Evolutionary conservation across 208 protist species (phyloP), one percentile per base, ranked within the genome.

Genomic region (Trypanosoma boissoni): DNA sequence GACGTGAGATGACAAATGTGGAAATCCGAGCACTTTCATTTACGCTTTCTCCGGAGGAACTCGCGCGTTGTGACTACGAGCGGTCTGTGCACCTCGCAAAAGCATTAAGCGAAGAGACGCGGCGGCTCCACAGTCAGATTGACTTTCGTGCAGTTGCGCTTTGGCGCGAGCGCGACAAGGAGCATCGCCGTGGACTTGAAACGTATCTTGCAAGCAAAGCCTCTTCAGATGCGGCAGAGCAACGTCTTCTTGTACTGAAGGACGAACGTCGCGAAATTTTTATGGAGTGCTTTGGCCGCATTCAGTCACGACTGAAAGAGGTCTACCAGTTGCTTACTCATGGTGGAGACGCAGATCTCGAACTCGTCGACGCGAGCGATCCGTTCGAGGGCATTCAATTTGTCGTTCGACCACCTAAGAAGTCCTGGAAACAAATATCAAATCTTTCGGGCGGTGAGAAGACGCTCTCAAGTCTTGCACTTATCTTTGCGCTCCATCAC

Each of bases 401-500:
- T 77, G 93, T 93, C 53, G 99, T 99, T 1, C 83, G 98, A 8
- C 99, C 99, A 9, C 98, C 99, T 5, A 99, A 99, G 69, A 99
- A 99, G 86, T 98, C 91, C 60, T 99, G 99, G 99, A 99, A 99
- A 77, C 98, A 99, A 63, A 99, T 99, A 59, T 94, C 85, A 1
- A 99, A 99, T 82, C 82, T 99, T 1, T 99, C 96, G 34, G 99
- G 99, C 29, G 99, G 99, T 20, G 99, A 99, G 76, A 99, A 99
- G 80, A 99, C 99, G 21, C 79, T 99, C 4, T 95, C 88, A 10
- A 99, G 98, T 43, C 87, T 99, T 3, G 96, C 98, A 1, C 88
- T 99, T 27, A 98, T 99, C 29, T 99, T 99, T 80, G 98, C 99
- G 18, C 91, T 99, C 14, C 99, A 99, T 76, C 92, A 99, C 76